Percentiles rank a stretch among this genome's conserved stretches.
Conservation (phyloP, 1,284 basidiomycete species). For the Golubevia pallescens region DNA sequence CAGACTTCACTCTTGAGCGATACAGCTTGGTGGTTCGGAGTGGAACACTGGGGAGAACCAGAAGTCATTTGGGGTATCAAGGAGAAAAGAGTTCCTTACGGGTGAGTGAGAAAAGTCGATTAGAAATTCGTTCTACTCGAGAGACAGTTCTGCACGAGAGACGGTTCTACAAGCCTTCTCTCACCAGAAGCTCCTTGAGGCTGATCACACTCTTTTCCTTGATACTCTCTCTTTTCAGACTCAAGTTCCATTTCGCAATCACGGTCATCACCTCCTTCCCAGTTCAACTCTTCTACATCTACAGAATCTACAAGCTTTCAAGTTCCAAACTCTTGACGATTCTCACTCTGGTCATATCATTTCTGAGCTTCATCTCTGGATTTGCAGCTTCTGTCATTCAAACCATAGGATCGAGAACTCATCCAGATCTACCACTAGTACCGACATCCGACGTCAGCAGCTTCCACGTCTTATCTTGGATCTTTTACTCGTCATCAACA, state of each 20-base stretch:
- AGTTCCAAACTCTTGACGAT: neutral
- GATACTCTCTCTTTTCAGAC: no score
- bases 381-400: neutral
- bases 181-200: no score
- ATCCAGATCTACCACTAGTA: neutral
- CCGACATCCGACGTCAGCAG: neutral
- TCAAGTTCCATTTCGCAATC: no score
- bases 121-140: no score
- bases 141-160: no score
- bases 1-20: neutral
- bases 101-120: neutral
- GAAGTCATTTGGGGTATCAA: neutral
- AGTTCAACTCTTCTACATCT: no score
- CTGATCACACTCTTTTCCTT: no score
- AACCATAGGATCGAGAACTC: neutral
- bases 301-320: neutral
- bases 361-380: neutral
- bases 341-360: neutral
- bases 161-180: no score
- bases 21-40: neutral
- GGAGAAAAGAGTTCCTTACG: neutral
- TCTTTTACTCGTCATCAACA: neutral
- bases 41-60: neutral
- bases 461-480: neutral
- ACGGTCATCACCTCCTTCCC: no score